A percentile compares a stretch with the other conserved stretches of the same genome.
Evolutionary conservation across 495 filamentous ascomycete genomes (phyloP).

Genomic region (Penicillium fimorum): DNA sequence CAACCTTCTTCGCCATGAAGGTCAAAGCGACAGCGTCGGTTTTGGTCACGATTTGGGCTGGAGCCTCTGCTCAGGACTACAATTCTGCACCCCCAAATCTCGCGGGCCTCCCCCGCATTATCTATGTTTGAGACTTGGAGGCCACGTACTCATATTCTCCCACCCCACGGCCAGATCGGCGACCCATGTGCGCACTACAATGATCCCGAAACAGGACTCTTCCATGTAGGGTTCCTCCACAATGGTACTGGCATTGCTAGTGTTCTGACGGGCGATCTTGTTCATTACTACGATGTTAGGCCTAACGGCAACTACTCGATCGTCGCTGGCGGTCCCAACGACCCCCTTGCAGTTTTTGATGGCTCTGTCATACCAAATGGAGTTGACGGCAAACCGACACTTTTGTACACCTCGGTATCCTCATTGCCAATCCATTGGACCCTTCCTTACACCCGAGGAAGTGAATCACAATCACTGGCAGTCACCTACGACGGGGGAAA

Average conservation of each 20-base stretch:
- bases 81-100: neutral
- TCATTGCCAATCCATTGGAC: neutral
- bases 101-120: neutral
- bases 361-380: neutral
- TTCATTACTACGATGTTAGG: neutral
- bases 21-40: neutral
- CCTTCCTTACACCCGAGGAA: neutral
- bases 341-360: neutral
- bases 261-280: neutral
- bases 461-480: neutral
- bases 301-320: neutral
- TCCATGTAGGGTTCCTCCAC: neutral
- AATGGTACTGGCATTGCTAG: neutral
- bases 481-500: neutral
- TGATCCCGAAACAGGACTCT: neutral
- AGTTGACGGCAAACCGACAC: neutral
- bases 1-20: neutral
- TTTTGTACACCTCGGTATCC: neutral
- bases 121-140: neutral
- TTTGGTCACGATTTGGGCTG: neutral
- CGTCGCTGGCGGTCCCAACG: neutral
- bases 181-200: neutral
- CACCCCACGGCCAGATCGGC: neutral
- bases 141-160: neutral
- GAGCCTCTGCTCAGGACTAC: neutral